Evolutionary conservation across 495 filamentous ascomycete species (phyloP).

Genomic region (Annulohypoxylon nitens): DNA sequence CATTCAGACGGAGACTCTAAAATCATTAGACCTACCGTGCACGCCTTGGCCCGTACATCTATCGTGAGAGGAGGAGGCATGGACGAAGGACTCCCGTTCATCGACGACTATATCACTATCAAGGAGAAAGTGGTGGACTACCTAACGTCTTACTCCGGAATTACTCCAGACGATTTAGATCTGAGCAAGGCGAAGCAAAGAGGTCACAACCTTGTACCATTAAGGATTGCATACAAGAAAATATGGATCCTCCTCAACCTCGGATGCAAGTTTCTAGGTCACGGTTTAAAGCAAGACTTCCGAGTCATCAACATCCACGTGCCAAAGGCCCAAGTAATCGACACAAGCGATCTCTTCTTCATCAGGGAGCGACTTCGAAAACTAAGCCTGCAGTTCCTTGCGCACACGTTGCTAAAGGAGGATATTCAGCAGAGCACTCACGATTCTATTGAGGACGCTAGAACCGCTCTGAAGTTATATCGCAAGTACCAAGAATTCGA

Average conservation of each 20-base stretch:
- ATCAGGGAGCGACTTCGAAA: conserved; percentile 76
- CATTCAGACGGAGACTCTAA: conserved; percentile 90
- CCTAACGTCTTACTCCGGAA: conserved; percentile 91
- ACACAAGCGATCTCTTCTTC: conserved; percentile 91
- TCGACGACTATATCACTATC: conserved; percentile 96
- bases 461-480: conserved; percentile 89
- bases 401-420: conserved; percentile 88
- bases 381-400: conserved; percentile 87
- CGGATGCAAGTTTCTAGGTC: conserved; percentile 92
- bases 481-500: conserved; percentile 89
- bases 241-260: conserved; percentile 96
- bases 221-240: conserved; percentile 97
- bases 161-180: conserved; percentile 86
- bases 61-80: conserved; percentile 83
- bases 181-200: conserved; percentile 68
- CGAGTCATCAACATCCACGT: conserved; percentile 98
- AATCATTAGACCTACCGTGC: conserved; percentile 84
- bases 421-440: conserved; percentile 91
- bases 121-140: conserved; percentile 95
- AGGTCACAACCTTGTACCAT: conserved; percentile 80
- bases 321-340: conserved; percentile 89
- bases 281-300: conserved; percentile 93
- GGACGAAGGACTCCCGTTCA: conserved; percentile 84
- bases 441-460: conserved; percentile 93
- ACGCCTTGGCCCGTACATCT: conserved; percentile 88